Evolutionary conservation across 768 basidiomycete genomes (phyloP).

Genomic region (Termitomyces sp.): DNA sequence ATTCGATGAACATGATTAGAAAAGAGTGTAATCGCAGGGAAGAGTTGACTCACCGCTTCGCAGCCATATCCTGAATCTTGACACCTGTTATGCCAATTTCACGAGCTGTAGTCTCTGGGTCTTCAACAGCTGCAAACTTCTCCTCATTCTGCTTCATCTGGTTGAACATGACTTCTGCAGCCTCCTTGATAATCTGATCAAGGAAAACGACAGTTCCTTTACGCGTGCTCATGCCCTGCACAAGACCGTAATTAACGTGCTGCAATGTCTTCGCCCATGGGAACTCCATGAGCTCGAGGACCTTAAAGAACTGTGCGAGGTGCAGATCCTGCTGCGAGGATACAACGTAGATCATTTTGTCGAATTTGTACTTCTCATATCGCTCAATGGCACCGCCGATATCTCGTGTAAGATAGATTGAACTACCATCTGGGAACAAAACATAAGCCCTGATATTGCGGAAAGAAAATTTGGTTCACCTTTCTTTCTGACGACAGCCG

Average conservation of each 20-base stretch:
- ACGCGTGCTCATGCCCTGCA: constrained; percentile 92
- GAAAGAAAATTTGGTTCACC: constrained; percentile 32
- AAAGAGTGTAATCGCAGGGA: constrained; percentile 2
- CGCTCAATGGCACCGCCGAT: constrained; percentile 92
- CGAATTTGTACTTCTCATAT: constrained; percentile 82
- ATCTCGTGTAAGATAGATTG: constrained; percentile 92
- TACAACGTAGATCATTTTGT: constrained; percentile 91
- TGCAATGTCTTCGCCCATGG: constrained; percentile 78
- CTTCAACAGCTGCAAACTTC: constrained; percentile 83
- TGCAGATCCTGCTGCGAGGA: constrained; percentile 86
- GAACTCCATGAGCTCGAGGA: constrained; percentile 84
- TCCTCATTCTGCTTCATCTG: constrained; percentile 94
- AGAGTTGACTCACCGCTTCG: constrained; percentile 61
- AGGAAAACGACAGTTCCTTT: constrained; percentile 95
- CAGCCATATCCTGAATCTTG: constrained; percentile 97
- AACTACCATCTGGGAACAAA: constrained; percentile 68
- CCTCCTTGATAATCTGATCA: constrained; percentile 88
- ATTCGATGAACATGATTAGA: background rate
- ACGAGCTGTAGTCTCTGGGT: constrained; percentile 72
- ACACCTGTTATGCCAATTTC: constrained; percentile 94
- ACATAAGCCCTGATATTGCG: background rate
- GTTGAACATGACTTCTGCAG: constrained; percentile 86
- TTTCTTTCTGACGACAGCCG: constrained; percentile 83
- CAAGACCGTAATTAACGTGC: constrained; percentile 89
- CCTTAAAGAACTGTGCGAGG: constrained; percentile 88